phyloP scores from a whole-genome alignment of 2,329 filamentous ascomycete genomes.

The Chaetomium globosum region DNA sequence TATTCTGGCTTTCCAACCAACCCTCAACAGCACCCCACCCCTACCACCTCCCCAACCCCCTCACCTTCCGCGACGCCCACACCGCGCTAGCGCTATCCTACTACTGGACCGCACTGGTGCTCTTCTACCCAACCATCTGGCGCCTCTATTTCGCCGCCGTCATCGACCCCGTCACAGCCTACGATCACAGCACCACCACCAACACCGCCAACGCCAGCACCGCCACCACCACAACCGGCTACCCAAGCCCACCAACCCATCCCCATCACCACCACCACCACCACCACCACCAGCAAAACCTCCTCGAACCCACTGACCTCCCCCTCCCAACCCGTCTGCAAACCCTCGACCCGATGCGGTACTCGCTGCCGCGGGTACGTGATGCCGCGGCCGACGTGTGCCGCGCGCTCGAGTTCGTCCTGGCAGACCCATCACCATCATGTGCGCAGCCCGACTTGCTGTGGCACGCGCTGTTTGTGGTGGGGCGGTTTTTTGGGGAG shows the following conservation, averaged over 20 bases:
- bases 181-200: constrained; percentile 6
- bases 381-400: constrained; percentile 55
- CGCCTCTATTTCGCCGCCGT: constrained; percentile 48
- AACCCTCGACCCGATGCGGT: constrained; percentile 48
- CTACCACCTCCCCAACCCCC: constrained; percentile 36
- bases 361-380: constrained; percentile 46
- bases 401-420: constrained; percentile 41
- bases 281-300: neutral
- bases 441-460: constrained; percentile 54
- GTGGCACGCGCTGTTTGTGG: constrained; percentile 48
- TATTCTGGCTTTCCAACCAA: constrained; percentile 39
- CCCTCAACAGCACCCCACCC: neutral
- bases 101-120: constrained; percentile 57
- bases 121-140: constrained; percentile 54
- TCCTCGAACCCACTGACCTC: neutral
- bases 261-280: neutral
- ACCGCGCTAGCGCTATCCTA: constrained; percentile 54
- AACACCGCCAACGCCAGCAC: neutral
- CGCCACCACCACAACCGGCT: neutral
- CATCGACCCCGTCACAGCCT: constrained; percentile 45
- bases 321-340: constrained; percentile 40
- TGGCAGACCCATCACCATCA: constrained; percentile 34
- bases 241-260: neutral
- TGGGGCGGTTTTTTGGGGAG: constrained; percentile 46
- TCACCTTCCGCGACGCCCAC: constrained; percentile 50